Conservation (phyloP, 108 stramenopile species). For the Aurantiochytrium sp. region DNA sequence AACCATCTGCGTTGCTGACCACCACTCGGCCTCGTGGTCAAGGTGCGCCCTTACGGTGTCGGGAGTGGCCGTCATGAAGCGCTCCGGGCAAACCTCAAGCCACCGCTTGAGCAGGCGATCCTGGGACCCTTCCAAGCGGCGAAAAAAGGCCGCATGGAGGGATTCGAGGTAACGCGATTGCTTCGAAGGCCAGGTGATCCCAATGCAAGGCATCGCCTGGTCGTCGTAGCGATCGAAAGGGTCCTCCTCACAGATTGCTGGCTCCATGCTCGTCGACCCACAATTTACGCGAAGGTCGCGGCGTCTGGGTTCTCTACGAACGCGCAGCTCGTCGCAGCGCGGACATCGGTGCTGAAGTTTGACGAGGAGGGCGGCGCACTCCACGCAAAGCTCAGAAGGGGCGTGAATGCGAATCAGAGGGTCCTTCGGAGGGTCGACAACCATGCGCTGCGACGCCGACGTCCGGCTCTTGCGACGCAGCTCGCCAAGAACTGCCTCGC, state of each 20-base stretch:
- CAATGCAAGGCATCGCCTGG: too few relatives aligned
- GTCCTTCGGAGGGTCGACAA: not conserved
- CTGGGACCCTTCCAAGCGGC: not conserved
- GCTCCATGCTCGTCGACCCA: too few relatives aligned
- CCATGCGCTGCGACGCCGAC: not conserved
- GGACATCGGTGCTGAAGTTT: not conserved
- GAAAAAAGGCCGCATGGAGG: not conserved
- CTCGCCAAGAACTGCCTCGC: not conserved
- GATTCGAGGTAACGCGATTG: not conserved
- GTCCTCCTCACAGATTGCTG: too few relatives aligned
- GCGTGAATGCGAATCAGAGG: not conserved
- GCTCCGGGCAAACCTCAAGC: not conserved
- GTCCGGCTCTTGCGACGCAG: not conserved
- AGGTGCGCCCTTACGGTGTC: not conserved
- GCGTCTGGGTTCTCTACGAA: not conserved
- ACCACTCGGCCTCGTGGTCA: not conserved
- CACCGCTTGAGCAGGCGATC: not conserved
- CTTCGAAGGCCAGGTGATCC: not conserved
- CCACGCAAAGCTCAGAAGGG: not conserved
- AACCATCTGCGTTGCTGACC: not conserved
- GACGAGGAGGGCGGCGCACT: not conserved
- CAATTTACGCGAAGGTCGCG: too few relatives aligned
- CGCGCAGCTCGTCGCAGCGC: not conserved
- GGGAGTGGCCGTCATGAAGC: not conserved
- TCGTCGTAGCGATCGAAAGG: too few relatives aligned